phyloP scores from a whole-genome alignment of 805 yeast genomes.

The Yamadazyma laniorum region DNA sequence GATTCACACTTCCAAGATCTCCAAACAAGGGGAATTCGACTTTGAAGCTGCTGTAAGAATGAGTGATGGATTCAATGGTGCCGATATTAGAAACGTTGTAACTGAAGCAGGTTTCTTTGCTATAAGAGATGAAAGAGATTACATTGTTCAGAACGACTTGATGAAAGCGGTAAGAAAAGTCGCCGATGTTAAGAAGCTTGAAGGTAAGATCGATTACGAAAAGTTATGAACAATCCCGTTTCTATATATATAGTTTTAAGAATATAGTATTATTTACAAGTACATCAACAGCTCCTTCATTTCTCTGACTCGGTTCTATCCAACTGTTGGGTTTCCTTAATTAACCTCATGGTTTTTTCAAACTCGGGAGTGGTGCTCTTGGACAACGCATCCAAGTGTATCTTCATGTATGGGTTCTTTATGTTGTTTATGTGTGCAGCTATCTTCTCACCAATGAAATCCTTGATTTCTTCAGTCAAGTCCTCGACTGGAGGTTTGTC shows the following conservation, averaged over 20 bases:
- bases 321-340: slow-evolving; percentile 3
- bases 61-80: slow-evolving; percentile 99
- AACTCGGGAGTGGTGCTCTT: slow-evolving; percentile 28
- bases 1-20: slow-evolving; percentile 82
- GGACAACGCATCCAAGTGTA: slow-evolving; percentile 41
- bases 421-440: slow-evolving; percentile 38
- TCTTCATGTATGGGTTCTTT: slow-evolving; percentile 32
- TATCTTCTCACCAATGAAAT: slow-evolving; percentile 51
- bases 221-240: slow-evolving; percentile 54
- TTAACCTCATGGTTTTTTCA: slow-evolving; percentile 22
- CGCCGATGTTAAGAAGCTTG: slow-evolving; percentile 93
- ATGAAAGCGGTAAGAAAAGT: slow-evolving; percentile 99
- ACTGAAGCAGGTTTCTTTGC: slow-evolving; percentile 99
- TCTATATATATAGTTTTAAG: too few species aligned
- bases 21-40: slow-evolving; percentile 93
- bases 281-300: background rate
- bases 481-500: slow-evolving; percentile 34
- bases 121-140: slow-evolving; percentile 95
- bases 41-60: slow-evolving; percentile 96
- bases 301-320: background rate
- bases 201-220: slow-evolving; percentile 93
- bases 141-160: slow-evolving; percentile 86
- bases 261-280: too few species aligned
- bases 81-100: slow-evolving; percentile 92
- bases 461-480: slow-evolving; percentile 54